A percentile compares a stretch with the other conserved stretches of the same genome.
phyloP scores from a whole-genome alignment of 139 green algal genomes.

The Chlamydomonas incerta region DNA sequence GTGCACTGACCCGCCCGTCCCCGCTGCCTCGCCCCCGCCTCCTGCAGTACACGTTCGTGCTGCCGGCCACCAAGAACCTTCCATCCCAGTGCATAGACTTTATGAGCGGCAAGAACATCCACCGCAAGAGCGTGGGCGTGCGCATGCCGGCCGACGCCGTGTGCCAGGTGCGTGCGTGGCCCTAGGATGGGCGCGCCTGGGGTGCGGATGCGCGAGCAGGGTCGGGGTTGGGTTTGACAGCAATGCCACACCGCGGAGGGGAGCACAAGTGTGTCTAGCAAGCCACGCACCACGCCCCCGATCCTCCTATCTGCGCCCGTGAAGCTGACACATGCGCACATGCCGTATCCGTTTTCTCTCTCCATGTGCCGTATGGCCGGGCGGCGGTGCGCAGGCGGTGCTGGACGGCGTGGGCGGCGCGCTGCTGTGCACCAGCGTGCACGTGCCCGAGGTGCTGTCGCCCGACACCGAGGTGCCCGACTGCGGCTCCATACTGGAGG shows the following conservation, averaged over 20 bases:
- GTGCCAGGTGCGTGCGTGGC: no score
- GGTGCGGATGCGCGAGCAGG: no score
- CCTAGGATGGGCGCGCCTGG: no score
- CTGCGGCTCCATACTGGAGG: slow-evolving; percentile 74
- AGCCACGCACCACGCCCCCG: no score
- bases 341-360: no score
- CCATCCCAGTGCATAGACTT: slow-evolving; percentile 81
- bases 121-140: slow-evolving; percentile 82
- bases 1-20: not conserved
- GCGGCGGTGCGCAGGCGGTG: slow-evolving; percentile 65
- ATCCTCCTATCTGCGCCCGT: no score
- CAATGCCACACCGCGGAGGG: no score
- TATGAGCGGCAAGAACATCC: slow-evolving; percentile 67
- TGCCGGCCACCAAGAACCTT: slow-evolving; percentile 86
- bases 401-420: slow-evolving; percentile 72
- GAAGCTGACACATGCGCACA: not conserved
- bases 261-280: no score
- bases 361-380: no score
- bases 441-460: slow-evolving; percentile 61
- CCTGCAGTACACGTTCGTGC: slow-evolving; percentile 90
- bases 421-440: slow-evolving; percentile 81
- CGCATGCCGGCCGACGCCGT: slow-evolving; percentile 75
- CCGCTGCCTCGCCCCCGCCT: not conserved
- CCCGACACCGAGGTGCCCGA: slow-evolving; percentile 72
- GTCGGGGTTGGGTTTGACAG: no score